Percentiles rank a stretch among this genome's conserved stretches.
These are phyloP conservation scores for Exophiala dermatitidis DNA, from an alignment of 2,329 filamentous ascomycete genomes.

Conservation along the genomic window DNA sequence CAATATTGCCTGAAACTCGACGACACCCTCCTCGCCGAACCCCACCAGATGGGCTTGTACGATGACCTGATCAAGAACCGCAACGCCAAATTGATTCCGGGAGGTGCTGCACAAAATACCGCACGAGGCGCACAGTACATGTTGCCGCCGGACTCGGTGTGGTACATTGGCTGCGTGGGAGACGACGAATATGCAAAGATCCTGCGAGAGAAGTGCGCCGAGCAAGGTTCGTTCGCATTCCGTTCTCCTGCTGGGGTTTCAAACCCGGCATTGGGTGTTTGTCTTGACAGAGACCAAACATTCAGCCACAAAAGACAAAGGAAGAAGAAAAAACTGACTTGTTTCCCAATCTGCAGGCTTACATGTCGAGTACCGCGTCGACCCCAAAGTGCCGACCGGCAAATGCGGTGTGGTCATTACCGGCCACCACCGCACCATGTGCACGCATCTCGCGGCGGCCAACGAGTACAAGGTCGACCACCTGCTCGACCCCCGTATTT, in stretches of 20 bases:
- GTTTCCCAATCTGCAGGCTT: constrained; percentile 11
- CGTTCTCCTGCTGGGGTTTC: too few relatives aligned
- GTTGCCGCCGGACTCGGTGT: constrained; percentile 77
- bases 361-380: constrained; percentile 89
- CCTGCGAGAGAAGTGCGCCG: constrained; percentile 74
- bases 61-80: constrained; percentile 90
- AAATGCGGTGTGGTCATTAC: constrained; percentile 96
- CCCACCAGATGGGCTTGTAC: constrained; percentile 68
- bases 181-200: constrained; percentile 93
- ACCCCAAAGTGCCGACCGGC: constrained; percentile 75
- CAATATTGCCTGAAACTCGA: constrained; percentile 94
- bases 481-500: constrained; percentile 83
- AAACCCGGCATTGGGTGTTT: too few relatives aligned
- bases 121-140: constrained; percentile 91
- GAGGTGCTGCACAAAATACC: constrained; percentile 95
- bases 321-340: constrained; percentile 4
- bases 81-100: constrained; percentile 88
- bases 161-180: constrained; percentile 90
- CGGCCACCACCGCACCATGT: constrained; percentile 88
- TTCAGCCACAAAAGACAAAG: neutral
- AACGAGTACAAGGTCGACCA: constrained; percentile 97
- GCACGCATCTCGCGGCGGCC: constrained; percentile 89
- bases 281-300: too few relatives aligned
- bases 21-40: constrained; percentile 80
- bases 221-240: constrained; percentile 59